phyloP scores from a whole-genome alignment of 2,329 filamentous ascomycete genomes.

The Xylaria sp. region DNA sequence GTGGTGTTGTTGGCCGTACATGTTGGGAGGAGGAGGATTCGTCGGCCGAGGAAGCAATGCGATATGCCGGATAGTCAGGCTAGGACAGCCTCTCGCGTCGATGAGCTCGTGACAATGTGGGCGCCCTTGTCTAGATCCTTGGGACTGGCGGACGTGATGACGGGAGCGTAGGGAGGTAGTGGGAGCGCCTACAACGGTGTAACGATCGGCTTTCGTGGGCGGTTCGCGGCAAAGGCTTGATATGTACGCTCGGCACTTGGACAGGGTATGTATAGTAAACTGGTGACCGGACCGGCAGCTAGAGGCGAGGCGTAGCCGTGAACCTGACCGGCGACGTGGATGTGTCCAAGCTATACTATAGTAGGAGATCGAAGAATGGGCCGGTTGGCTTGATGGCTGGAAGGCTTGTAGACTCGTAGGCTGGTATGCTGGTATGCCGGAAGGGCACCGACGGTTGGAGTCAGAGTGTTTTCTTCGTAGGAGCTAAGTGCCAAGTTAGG shows the following conservation, averaged over 20 bases:
- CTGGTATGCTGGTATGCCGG: neutral
- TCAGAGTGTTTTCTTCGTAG: slow-evolving; percentile 5
- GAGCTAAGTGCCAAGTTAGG: slow-evolving; percentile 7
- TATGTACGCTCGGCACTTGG: neutral
- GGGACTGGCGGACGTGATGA: neutral
- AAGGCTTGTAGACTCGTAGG: neutral
- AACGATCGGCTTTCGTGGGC: neutral
- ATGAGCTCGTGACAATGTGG: slow-evolving; percentile 10
- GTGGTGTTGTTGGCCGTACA: slow-evolving; percentile 76
- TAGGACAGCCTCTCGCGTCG: slow-evolving; percentile 46
- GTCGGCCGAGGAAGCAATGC: slow-evolving; percentile 12
- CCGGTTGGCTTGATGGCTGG: neutral
- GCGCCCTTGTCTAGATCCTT: neutral
- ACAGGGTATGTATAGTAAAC: neutral
- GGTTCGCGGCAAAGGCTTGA: slow-evolving; percentile 6
- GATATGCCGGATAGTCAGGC: slow-evolving; percentile 22
- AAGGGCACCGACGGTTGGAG: slow-evolving; percentile 1
- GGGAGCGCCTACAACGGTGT: slow-evolving; percentile 4
- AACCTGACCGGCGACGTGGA: neutral
- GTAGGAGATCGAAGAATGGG: neutral
- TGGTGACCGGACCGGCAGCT: neutral
- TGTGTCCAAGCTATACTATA: neutral
- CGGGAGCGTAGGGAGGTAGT: neutral
- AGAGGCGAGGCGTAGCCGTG: neutral
- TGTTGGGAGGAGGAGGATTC: slow-evolving; percentile 64